phyloP scores from a whole-genome alignment of 345 rosid species.

The Litchi chinensis region DNA sequence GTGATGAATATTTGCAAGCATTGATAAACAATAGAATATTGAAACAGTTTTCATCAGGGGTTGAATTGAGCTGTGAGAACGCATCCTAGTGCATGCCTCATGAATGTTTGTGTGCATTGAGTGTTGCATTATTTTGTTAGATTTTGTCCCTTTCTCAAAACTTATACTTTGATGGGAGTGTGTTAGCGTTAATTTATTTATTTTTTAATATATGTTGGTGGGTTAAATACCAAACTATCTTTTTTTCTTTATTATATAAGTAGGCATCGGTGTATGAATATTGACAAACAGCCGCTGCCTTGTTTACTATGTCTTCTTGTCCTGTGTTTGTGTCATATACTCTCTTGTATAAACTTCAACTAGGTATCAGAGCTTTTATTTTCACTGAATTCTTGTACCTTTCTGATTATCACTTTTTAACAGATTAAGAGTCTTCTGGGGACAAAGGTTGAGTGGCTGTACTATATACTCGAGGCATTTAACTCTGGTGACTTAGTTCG shows the following conservation, averaged over 20 bases:
- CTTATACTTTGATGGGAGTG: background rate
- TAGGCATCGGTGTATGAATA: too few relatives aligned
- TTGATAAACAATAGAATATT: background rate
- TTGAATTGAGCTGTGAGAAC: background rate
- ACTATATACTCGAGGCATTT: conserved; percentile 92
- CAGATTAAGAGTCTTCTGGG: conserved; percentile 94
- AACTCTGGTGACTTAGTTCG: conserved; percentile 85
- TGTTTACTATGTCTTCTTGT: too few relatives aligned
- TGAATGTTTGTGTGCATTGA: background rate
- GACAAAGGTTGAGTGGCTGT: conserved; percentile 93
- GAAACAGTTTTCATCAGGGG: background rate
- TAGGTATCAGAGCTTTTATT: background rate
- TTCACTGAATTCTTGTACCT: background rate
- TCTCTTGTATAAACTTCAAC: too few relatives aligned
- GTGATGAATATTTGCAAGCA: background rate
- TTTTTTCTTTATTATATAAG: too few relatives aligned
- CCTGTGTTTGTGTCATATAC: too few relatives aligned
- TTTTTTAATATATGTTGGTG: too few relatives aligned
- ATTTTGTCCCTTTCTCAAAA: background rate
- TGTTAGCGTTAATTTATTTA: background rate
- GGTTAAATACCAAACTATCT: too few relatives aligned
- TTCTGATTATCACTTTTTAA: conserved; percentile 14
- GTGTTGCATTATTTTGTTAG: background rate
- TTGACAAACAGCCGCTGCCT: too few relatives aligned
- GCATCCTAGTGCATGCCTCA: background rate